These are phyloP conservation scores for Hysterangium stoloniferum DNA, from an alignment of 768 basidiomycete species.

Conservation along the genomic window DNA sequence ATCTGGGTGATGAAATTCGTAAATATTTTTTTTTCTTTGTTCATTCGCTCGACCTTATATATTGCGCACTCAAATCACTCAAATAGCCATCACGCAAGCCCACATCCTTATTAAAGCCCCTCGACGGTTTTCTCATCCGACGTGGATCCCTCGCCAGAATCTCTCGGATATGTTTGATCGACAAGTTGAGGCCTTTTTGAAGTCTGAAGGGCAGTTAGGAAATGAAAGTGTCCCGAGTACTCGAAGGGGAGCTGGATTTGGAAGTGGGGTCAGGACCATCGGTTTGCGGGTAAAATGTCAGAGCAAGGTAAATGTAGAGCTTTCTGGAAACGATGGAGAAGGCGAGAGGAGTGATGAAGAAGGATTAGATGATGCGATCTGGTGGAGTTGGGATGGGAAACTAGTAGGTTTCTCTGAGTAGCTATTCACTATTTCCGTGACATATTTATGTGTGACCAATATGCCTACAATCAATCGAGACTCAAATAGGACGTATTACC, in stretches of 20 bases:
- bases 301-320: background rate
- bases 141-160: slow-evolving; percentile 42
- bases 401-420: slow-evolving; percentile 40
- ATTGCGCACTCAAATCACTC: background rate
- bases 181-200: slow-evolving; percentile 29
- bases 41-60: background rate
- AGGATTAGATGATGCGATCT: slow-evolving; percentile 42
- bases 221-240: slow-evolving; percentile 22
- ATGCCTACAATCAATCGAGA: too few species aligned
- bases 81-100: slow-evolving; percentile 38
- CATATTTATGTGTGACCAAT: too few species aligned
- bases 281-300: slow-evolving; percentile 35
- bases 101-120: slow-evolving; percentile 42
- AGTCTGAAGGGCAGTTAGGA: slow-evolving; percentile 23
- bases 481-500: too few species aligned
- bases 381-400: slow-evolving; percentile 47
- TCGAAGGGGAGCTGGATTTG: background rate
- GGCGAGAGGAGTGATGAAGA: slow-evolving; percentile 10
- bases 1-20: slow-evolving; percentile 6
- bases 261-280: background rate
- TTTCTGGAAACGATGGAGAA: slow-evolving; percentile 10
- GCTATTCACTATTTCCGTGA: too few species aligned
- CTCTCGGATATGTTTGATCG: slow-evolving; percentile 31
- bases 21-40: background rate
- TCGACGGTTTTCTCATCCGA: slow-evolving; percentile 37